Evolutionary conservation across 139 green algal species (phyloP).

Genomic region (Microglena sp.): DNA sequence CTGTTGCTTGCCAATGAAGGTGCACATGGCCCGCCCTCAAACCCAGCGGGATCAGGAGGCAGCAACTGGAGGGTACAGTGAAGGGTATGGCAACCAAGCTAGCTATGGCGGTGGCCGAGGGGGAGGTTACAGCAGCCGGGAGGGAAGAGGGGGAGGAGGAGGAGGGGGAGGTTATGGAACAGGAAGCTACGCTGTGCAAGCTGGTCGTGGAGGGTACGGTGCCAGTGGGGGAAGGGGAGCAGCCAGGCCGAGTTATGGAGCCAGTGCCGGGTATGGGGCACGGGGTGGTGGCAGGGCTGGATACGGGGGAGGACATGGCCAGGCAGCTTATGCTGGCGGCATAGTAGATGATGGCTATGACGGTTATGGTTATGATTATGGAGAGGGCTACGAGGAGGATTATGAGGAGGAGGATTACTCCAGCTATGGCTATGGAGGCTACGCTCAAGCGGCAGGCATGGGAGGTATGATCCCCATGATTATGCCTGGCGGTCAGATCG

Average conservation of each 20-base stretch:
- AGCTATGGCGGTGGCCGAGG: slow-evolving; percentile 16
- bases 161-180: neutral
- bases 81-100: slow-evolving; percentile 12
- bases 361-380: slow-evolving; percentile 14
- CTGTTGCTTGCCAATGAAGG: slow-evolving; percentile 15
- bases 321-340: neutral
- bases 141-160: slow-evolving; percentile 4
- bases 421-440: slow-evolving; percentile 10
- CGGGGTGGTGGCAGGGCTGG: neutral
- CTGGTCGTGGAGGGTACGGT: neutral
- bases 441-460: neutral
- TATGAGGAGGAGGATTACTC: neutral
- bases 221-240: neutral
- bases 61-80: slow-evolving; percentile 8
- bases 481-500: slow-evolving; percentile 11
- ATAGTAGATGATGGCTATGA: slow-evolving; percentile 10
- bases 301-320: neutral
- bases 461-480: slow-evolving; percentile 16
- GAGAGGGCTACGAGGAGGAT: neutral
- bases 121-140: slow-evolving; percentile 9
- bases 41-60: slow-evolving; percentile 6
- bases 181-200: neutral
- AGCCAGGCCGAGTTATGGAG: neutral
- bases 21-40: slow-evolving; percentile 43
- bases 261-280: slow-evolving; percentile 9